A percentile compares a stretch with the other conserved stretches of the same genome.
Evolutionary conservation across 768 basidiomycete species (phyloP).

Genomic region (Lepiota subincarnata): DNA sequence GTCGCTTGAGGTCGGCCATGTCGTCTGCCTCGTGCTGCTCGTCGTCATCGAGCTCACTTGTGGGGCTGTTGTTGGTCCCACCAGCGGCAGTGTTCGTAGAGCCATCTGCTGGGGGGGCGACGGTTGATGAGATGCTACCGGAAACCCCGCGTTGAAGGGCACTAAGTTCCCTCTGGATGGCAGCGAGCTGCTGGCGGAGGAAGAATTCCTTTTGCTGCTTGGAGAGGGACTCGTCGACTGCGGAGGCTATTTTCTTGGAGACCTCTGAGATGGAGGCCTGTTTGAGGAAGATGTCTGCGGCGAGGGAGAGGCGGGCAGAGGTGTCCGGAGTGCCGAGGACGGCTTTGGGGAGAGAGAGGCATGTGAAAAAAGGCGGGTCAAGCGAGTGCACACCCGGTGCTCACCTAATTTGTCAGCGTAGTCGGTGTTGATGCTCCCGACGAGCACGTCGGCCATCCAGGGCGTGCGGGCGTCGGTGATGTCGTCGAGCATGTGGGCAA

Average conservation of each 20-base stretch:
- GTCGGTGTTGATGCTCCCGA: conserved; percentile 59
- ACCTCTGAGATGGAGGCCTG: conserved; percentile 78
- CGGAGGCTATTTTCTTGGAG: conserved; percentile 72
- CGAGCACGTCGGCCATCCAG: conserved; percentile 77
- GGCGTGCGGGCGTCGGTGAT: conserved; percentile 56
- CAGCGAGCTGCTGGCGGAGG: conserved; percentile 77
- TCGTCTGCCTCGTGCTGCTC: conserved; percentile 82
- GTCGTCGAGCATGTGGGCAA: conserved; percentile 71
- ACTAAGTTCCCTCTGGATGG: conserved; percentile 73
- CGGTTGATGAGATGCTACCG: conserved; percentile 9
- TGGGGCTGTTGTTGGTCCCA: conserved; percentile 24
- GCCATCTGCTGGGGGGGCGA: conserved; percentile 8
- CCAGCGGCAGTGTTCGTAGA: conserved; percentile 16
- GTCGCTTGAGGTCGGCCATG: conserved; percentile 63
- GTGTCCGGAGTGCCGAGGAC: conserved; percentile 58
- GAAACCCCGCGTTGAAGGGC: conserved; percentile 37
- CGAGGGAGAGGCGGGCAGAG: conserved; percentile 59
- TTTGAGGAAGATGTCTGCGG: conserved; percentile 69
- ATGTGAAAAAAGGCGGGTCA: neutral
- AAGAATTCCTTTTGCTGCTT: conserved; percentile 89
- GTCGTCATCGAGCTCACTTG: conserved; percentile 66
- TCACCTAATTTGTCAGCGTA: conserved; percentile 70
- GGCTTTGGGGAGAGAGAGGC: conserved; percentile 34
- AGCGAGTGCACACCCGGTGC: conserved; percentile 23
- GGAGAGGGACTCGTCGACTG: conserved; percentile 79